Conservation (phyloP, 2,329 filamentous ascomycete species). For the Metarhizium sp. region DNA sequence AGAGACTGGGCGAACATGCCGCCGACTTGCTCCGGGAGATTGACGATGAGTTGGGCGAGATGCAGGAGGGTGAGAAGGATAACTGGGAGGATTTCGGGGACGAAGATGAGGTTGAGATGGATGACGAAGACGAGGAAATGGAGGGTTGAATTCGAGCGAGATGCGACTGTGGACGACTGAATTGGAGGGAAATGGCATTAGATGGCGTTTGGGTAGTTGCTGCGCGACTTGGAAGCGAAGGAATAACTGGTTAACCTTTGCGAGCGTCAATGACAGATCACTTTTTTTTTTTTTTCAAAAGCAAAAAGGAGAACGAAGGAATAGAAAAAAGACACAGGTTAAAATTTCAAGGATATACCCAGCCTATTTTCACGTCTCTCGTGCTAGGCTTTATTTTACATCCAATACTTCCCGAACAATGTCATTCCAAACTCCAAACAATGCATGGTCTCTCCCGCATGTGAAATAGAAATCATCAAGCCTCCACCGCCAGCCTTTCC, state of each 20-base stretch:
- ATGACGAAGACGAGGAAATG: conserved; percentile 52
- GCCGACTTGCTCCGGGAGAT: conserved; percentile 58
- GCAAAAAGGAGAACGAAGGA: no score
- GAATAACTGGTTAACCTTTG: neutral
- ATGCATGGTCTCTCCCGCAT: neutral
- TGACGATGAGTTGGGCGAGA: conserved; percentile 54
- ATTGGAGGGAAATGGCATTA: conserved; percentile 7
- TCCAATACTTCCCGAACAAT: neutral
- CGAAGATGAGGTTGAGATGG: conserved; percentile 36
- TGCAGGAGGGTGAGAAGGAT: conserved; percentile 44
- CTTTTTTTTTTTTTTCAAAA: no score
- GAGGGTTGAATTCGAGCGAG: conserved; percentile 19
- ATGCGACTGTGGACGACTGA: no score
- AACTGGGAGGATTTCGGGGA: conserved; percentile 41
- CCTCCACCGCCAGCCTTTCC: conserved; percentile 63
- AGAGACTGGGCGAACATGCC: conserved; percentile 65
- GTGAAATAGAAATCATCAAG: conserved; percentile 1
- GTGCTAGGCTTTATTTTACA: neutral
- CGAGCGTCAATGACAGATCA: neutral
- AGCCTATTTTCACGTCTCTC: neutral
- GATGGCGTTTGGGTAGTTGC: conserved; percentile 10
- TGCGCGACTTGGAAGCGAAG: neutral
- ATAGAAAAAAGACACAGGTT: neutral
- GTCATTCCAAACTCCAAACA: conserved; percentile 4
- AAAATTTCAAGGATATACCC: neutral